Evolutionary conservation across 2,329 filamentous ascomycete species (phyloP), one percentile per base, ranked within the genome.

Genomic region (Paracamarosporium sp.): DNA sequence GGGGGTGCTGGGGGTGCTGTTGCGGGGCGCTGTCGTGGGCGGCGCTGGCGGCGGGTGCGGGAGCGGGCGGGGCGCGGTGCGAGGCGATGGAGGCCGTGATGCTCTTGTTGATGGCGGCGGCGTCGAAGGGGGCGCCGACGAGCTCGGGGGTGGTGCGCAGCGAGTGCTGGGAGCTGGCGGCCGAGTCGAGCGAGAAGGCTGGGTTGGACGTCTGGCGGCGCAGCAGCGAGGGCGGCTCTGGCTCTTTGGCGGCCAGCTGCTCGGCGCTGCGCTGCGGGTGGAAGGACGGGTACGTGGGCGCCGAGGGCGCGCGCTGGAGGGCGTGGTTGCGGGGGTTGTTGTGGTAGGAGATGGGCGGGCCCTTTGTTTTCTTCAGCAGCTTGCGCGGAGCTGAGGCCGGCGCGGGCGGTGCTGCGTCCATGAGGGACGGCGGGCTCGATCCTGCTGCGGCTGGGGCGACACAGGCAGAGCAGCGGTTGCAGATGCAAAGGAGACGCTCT

Each of bases 71-170:
- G n/a, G 71, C 71, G 44, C 68, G 69, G 51, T 44, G 45, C 35
- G 25, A 27, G 30, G 35, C 22, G 35, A 63, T 60, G 25, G 65
- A 57, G 35, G 61, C 76, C 67, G 74, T 68, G 61, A 78, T 69
- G 64, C 70, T 74, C 64, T 72, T 66, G 63, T 75, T 67, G 58
- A 78, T 65, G 55, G 70, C 69, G 51, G 71, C 70, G 54, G 69
- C 68, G 71, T 78, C 76, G 69, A 80, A 80, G 59, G 75, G 71
- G 59, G 69, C 65, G 55, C 78, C 79, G 25, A 56, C 47, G 35
- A 55, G 56, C 53, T 56, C 53, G 9, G 48, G 48, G 20, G 51
- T 55, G 31, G 48, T 53, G 50, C 47, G 43, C 43, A 56, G 58
- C 53, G 56, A 56, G 45, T 56, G 51, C 36, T 31, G 30, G 22